Base-by-base conservation (phyloP, 306 rosid species). In the Corylus heterophylla region DNA sequence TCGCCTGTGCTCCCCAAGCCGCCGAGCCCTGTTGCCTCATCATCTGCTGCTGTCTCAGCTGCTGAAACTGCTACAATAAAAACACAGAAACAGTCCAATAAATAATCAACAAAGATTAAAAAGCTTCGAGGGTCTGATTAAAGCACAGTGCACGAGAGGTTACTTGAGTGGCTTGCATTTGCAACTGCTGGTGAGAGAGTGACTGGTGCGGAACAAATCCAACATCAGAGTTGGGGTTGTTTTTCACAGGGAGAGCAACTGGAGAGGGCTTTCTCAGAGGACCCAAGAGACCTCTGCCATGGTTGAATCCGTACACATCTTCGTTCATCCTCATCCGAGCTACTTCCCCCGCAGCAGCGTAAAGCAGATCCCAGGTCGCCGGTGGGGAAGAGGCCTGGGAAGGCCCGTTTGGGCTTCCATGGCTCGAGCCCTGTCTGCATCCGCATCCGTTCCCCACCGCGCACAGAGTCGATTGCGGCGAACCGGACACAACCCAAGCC, bases 401-500 rank as follows among this genome's bases (percentile, higher is more conserved):
- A 50, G 76, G 77, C 22, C 86, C 78, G 71, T 84, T 90, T 0
- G 93, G 89, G 62, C 91, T 90, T 31, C 91, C 95, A 0, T 86
- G 86, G 78, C 88, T 89, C 12, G 88, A 88, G n/a, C 82, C 89
- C 6, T 78, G 86, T 6, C 85, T 83, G 27, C 89, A 85, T 0
- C 91, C 84, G n/a, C 90, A 84, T 0, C 84, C 85, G 27, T 82
- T 85, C 10, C 89, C 89, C 10, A 87, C 48, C 0, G 79, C 76
- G 16, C 89, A 88, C 0, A 92, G 93, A 0, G 93, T 92, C 4
- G 98, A 95, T 10, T 92, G 92, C 0, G 94, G 97, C 4, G 97
- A 92, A 54, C 90, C 83, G 1, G 83, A 35, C 54, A 68, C 16
- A 39, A 73, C 78, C 61, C 51, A 11, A 3, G 35, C 73, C 94